Base-by-base conservation (phyloP, 768 basidiomycete genomes). In the Serendipita sp. region DNA sequence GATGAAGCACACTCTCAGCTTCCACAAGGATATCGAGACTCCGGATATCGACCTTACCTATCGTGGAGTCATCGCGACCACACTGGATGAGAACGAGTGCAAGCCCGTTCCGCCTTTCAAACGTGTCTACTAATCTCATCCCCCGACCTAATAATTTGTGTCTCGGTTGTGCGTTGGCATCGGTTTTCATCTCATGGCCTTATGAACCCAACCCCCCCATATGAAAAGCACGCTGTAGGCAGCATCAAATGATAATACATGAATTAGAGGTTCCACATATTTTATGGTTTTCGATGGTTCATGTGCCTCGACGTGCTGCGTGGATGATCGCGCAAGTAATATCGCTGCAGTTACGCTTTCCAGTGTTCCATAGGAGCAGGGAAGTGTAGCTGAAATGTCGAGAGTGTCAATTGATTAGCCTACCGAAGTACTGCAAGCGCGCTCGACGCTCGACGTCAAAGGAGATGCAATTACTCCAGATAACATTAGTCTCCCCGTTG, bases 101-200 rank as follows among this genome's bases (percentile, higher is more conserved):
- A 95, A 94, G 80, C 72, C 88, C 45, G 92, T 98, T 38, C 95
- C 95, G 68, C 95, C 95, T 11, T 96, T 96, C 85, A 95, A 95
- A 82, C 90, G 92, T 75, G 89, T 89, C 64, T 95, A 94, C 76
- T 94, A 68, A 63, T 5, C 5, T 41, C 13, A 4, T 4, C 13
- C 38, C 13, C 38, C 13, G 38, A 37, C 58, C 18, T 35, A 35
- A 24, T 24, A 8, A 53, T 32, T 18, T 8, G 48, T 7, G n/a
- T 53, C 48, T 53, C 45, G 13, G 13, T 46, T 18, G 13, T 18
- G 45, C 13, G 18, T 46, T 24, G n/a, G 48, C 48, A 16, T 53
- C n/a, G 18, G 13, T 46, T 18, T 53, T n/a, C 30, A 18, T 5
- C n/a, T 16, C 7, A 5, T 18, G 30, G 28, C 10, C 32, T 8